Conservation (phyloP, 1,284 basidiomycete species). For the Ganoderma lucidum region DNA sequence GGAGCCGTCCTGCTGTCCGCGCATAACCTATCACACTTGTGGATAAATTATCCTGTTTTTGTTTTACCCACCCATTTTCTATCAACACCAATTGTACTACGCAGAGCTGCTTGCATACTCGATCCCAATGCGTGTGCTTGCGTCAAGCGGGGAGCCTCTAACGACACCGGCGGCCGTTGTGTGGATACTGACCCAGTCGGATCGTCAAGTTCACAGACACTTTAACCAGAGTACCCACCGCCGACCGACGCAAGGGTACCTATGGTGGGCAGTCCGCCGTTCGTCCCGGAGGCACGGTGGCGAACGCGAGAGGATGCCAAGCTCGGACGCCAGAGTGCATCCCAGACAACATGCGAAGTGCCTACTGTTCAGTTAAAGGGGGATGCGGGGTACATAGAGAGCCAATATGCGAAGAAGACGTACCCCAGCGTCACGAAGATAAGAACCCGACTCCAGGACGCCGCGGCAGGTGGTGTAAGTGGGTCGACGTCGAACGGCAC, state of each 20-base stretch:
- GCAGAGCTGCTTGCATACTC: no score
- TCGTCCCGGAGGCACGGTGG: conserved; percentile 91
- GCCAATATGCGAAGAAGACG: no score
- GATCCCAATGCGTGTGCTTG: no score
- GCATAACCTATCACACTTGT: no score
- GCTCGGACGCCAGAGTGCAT: conserved; percentile 83
- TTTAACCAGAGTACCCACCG: conserved; percentile 59
- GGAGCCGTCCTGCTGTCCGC: not conserved
- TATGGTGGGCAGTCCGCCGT: conserved; percentile 83
- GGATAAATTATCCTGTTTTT: no score
- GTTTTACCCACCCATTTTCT: no score
- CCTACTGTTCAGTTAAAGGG: conserved; percentile 44
- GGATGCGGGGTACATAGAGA: not conserved
- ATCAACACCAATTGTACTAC: no score
- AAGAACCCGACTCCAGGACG: conserved; percentile 64
- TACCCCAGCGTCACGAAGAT: conserved; percentile 78
- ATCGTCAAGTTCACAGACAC: no score
- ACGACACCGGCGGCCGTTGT: no score
- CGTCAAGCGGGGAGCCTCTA: no score
- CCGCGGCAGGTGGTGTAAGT: conserved; percentile 46
- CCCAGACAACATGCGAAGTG: conserved; percentile 87
- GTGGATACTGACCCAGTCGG: no score
- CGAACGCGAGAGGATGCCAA: conserved; percentile 81
- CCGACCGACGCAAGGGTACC: conserved; percentile 79
- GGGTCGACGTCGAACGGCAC: conserved; percentile 46